Evolutionary conservation across 2,329 filamentous ascomycete genomes (phyloP).

Genomic region (Zymoseptoria ardabiliae): DNA sequence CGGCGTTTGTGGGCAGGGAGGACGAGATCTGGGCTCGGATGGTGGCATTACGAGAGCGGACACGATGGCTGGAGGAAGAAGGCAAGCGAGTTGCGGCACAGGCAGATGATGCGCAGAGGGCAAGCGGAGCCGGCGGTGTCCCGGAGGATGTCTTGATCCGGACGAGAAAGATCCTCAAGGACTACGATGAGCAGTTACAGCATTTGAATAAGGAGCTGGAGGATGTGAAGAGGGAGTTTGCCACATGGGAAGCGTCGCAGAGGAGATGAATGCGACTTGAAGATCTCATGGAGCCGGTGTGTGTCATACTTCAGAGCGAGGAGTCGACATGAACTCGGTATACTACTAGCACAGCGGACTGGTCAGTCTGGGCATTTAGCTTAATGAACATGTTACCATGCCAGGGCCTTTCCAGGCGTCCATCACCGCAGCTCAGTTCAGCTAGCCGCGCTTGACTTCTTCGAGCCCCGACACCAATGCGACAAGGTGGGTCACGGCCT

Average conservation of each 20-base stretch:
- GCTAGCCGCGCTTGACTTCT: neutral
- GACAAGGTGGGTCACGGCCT: neutral
- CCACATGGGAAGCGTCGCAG: conserved; percentile 43
- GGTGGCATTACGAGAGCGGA: conserved; percentile 65
- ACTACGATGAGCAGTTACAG: conserved; percentile 71
- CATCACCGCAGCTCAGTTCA: neutral
- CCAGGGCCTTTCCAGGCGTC: neutral
- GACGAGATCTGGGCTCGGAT: conserved; percentile 83
- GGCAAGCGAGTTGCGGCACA: conserved; percentile 57
- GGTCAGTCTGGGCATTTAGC: neutral
- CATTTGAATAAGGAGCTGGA: conserved; percentile 64
- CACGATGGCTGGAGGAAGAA: conserved; percentile 65
- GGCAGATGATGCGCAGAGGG: conserved; percentile 35
- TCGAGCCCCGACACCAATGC: neutral
- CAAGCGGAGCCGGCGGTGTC: conserved; percentile 45
- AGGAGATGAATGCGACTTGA: neutral
- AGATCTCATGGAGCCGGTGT: neutral
- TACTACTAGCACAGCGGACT: neutral
- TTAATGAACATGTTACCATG: neutral
- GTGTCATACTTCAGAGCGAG: neutral
- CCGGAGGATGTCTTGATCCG: conserved; percentile 64
- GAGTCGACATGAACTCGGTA: neutral
- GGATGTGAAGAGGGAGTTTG: conserved; percentile 52
- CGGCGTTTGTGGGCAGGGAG: conserved; percentile 64
- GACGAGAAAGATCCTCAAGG: conserved; percentile 72